Evolutionary conservation across 768 basidiomycete species (phyloP).

Genomic region (Phylloporus rhodoxanthus): DNA sequence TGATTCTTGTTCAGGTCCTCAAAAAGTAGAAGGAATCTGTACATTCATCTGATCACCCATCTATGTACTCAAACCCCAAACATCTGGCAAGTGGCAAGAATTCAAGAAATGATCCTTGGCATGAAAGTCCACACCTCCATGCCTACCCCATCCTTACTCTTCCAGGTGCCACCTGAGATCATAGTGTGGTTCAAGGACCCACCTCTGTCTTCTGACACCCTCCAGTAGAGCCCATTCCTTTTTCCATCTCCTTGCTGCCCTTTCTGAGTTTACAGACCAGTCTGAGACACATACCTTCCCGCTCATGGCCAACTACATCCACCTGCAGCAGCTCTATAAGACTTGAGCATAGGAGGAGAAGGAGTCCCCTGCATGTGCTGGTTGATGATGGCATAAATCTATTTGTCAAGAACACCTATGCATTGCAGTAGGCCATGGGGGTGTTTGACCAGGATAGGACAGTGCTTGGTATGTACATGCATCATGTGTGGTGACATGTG

Average conservation of each 20-base stretch:
- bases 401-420: conserved; percentile 80
- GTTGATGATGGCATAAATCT: conserved; percentile 63
- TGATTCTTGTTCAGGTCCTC: too few relatives aligned
- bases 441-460: too few relatives aligned
- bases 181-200: too few relatives aligned
- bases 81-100: too few relatives aligned
- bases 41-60: too few relatives aligned
- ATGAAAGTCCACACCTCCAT: too few relatives aligned
- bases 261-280: conserved; percentile 56
- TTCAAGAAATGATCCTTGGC: too few relatives aligned
- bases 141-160: not conserved
- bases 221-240: conserved; percentile 54
- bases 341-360: conserved; percentile 73
- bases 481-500: too few relatives aligned
- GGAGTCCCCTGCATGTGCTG: conserved; percentile 53
- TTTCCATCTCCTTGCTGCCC: conserved; percentile 71
- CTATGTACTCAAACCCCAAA: too few relatives aligned
- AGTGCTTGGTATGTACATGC: too few relatives aligned
- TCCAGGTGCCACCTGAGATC: conserved; percentile 69
- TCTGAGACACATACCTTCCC: conserved; percentile 63
- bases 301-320: conserved; percentile 71
- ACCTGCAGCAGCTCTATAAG: conserved; percentile 86
- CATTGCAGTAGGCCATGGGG: conserved; percentile 63
- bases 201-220: conserved; percentile 38
- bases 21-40: too few relatives aligned